Evolutionary conservation across 1,139 yeast species (phyloP), one percentile per base, ranked within the genome.

Genomic region (Magnusiomyces paraingens): DNA sequence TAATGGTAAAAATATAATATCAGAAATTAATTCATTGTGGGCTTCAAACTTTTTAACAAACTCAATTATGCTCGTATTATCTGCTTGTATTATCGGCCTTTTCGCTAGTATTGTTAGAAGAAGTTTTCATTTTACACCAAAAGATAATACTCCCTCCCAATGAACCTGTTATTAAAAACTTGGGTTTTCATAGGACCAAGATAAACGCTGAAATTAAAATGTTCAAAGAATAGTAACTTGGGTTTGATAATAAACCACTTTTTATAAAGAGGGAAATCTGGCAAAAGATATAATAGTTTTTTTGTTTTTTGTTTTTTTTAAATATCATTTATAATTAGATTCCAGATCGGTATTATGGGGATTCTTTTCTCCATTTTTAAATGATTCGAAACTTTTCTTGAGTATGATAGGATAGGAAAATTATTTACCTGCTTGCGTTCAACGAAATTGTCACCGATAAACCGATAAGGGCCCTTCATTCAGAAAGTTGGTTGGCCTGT

Each of bases 131-230:
- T 36, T 61, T 47, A 57, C 61, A 65, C 80, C 80, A 76, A 59
- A 76, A 73, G 59, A 73, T 75, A 48, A 77, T 62, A 20, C 62
- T 56, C 1, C 80, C 80, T 52, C 74, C 77, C 26, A 49, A 57
- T n/a, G 74, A 70, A 1, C 76, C 74, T 0, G 75, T 66, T 11
- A 72, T 64, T 1, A 75, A 55, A 43, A 70, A 60, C 22, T 62
- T 62, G 35, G 57, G 38, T 47, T 55, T 26, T 26, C 32, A 26
- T 26, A 8, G 4, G 32, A 26, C 32, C 32, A 26, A 26, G 32
- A 26, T 5, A 8, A 26, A 5, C 8, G 32, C 8, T 26, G 32
- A 5, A 8, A 8, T 26, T 26, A 8, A 26, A 26, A 26, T 5
- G 32, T 26, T 26, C 32, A 8, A 26, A 26, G 32, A 26, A 26